A percentile compares a stretch with the other conserved stretches of the same genome.
These are phyloP conservation scores for Fomes fomentarius DNA, from an alignment of 1,284 basidiomycete species.

Conservation along the genomic window DNA sequence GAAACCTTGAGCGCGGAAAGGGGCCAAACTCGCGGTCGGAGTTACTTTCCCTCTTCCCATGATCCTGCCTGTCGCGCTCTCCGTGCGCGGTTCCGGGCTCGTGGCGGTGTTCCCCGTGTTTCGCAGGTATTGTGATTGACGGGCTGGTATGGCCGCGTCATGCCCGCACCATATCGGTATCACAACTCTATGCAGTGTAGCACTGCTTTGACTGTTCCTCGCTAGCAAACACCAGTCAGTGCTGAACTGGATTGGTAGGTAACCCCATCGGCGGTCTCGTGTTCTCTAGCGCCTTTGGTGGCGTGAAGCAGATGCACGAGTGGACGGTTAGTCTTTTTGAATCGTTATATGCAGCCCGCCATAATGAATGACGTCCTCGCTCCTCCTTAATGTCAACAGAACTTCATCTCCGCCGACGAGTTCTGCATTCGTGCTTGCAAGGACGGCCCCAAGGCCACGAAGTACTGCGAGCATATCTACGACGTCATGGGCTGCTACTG, in stretches of 20 bases:
- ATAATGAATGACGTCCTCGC: not conserved
- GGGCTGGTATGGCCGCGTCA: too few relatives aligned
- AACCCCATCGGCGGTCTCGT: slow-evolving; percentile 74
- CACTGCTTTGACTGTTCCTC: not conserved
- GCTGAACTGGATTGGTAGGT: slow-evolving; percentile 35
- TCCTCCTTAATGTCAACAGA: slow-evolving; percentile 32
- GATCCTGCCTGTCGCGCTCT: too few relatives aligned
- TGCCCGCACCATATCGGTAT: not conserved
- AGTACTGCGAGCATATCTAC: slow-evolving; percentile 69
- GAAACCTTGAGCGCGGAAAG: too few relatives aligned
- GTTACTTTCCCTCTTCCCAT: too few relatives aligned
- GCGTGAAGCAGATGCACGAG: slow-evolving; percentile 58
- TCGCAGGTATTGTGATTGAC: too few relatives aligned
- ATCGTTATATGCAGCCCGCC: not conserved
- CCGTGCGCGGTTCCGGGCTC: too few relatives aligned
- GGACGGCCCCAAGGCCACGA: slow-evolving; percentile 57
- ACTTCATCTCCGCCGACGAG: slow-evolving; percentile 58
- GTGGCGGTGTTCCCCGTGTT: too few relatives aligned
- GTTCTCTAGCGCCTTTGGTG: slow-evolving; percentile 72
- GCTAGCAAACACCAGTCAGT: slow-evolving; percentile 34
- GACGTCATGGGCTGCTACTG: slow-evolving; percentile 67
- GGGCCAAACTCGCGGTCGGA: too few relatives aligned
- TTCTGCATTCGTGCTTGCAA: slow-evolving; percentile 82
- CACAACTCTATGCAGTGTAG: not conserved
- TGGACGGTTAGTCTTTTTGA: slow-evolving; percentile 56